Evolutionary conservation across 352 stramenopile species (phyloP).

Genomic region (Globisporangium irregulare): DNA sequence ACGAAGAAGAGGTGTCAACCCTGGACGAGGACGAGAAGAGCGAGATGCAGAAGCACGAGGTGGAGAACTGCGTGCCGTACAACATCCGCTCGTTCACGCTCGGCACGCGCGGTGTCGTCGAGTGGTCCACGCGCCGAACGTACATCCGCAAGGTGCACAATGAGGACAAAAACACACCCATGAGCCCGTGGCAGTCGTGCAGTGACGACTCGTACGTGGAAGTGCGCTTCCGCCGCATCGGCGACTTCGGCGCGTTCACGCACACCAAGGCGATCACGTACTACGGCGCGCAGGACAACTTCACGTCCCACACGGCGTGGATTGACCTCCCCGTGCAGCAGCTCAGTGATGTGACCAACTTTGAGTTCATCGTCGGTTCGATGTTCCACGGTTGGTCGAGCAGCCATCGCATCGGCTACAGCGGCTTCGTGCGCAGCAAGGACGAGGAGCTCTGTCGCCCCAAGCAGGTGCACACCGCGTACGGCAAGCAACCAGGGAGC

Average conservation of each 20-base stretch:
- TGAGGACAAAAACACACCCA: constrained; percentile 21
- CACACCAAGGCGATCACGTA: constrained; percentile 53
- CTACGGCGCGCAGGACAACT: constrained; percentile 44
- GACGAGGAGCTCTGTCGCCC: constrained; percentile 56
- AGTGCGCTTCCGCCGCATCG: constrained; percentile 48
- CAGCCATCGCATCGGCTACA: constrained; percentile 55
- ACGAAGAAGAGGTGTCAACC: constrained; percentile 32
- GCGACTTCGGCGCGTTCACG: constrained; percentile 32
- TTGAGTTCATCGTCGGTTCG: constrained; percentile 78
- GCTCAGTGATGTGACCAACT: constrained; percentile 16
- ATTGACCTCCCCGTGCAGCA: constrained; percentile 30
- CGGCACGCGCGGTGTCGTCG: constrained; percentile 47
- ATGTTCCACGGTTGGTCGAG: constrained; percentile 78
- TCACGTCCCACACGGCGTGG: constrained; percentile 67
- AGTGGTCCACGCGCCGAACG: constrained; percentile 70
- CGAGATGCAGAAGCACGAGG: constrained; percentile 73
- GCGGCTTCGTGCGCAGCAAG: constrained; percentile 35
- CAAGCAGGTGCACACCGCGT: constrained; percentile 83
- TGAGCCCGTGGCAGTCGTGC: constrained; percentile 66
- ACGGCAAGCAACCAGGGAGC: constrained; percentile 49
- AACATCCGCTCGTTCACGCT: constrained; percentile 71
- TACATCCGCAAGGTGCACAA: constrained; percentile 67
- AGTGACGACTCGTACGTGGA: constrained; percentile 59
- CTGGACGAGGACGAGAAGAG: constrained; percentile 48
- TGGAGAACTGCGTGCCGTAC: constrained; percentile 85